Conservation (phyloP, 305 asterid species). For the Solanum hybrid region DNA sequence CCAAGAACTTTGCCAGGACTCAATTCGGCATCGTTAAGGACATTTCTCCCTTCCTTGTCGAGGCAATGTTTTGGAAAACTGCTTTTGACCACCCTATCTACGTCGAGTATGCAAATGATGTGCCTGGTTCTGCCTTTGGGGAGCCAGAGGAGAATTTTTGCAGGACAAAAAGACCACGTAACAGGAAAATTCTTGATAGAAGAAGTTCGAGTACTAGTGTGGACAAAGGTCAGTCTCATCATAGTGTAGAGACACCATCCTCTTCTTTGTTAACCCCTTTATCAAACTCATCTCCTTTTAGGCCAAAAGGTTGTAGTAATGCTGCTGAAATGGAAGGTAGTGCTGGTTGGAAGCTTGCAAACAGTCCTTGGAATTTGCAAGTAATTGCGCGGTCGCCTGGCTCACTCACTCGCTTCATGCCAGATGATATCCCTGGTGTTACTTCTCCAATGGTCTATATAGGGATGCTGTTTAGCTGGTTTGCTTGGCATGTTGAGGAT, state of each 20-base stretch:
- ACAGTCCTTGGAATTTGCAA: conserved; percentile 97
- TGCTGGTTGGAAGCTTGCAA: conserved; percentile 94
- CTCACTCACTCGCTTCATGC: conserved; percentile 95
- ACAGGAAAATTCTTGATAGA: conserved; percentile 60
- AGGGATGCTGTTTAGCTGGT: conserved; percentile 99
- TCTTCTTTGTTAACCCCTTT: conserved; percentile 28
- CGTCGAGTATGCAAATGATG: conserved; percentile 92
- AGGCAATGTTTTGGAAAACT: conserved; percentile 84
- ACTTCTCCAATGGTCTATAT: conserved; percentile 96
- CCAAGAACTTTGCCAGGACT: conserved; percentile 69
- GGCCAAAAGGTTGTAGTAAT: conserved; percentile 27
- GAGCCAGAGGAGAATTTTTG: conserved; percentile 45
- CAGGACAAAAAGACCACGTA: conserved; percentile 52
- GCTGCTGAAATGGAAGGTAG: conserved; percentile 61
- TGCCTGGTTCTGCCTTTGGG: conserved; percentile 91
- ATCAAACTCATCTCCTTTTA: conserved; percentile 22
- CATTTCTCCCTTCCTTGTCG: conserved; percentile 59
- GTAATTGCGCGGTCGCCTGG: conserved; percentile 91
- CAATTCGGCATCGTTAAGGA: conserved; percentile 65
- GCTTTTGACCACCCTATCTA: conserved; percentile 74
- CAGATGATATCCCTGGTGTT: conserved; percentile 98
- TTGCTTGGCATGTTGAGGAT: conserved; percentile 99
- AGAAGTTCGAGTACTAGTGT: conserved; percentile 25
- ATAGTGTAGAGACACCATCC: conserved; percentile 26
- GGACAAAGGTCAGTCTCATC: conserved; percentile 30